Evolutionary conservation across 1,139 yeast genomes (phyloP).

Genomic region (Pichia sp.): DNA sequence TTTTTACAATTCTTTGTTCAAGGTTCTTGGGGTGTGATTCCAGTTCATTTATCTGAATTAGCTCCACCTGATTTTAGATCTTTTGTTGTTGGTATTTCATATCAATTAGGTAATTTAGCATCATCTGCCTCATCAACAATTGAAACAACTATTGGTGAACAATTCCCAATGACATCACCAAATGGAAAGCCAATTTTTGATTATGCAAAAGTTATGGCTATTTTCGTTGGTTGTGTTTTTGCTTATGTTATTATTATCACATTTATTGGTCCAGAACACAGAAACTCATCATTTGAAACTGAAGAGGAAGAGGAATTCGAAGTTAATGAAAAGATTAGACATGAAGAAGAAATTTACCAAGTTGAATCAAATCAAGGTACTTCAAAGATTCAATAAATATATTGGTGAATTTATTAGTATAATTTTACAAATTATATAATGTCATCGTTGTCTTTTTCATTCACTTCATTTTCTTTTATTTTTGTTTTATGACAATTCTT

Average conservation of each 20-base stretch:
- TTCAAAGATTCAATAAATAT: not conserved
- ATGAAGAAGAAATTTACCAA: constrained; percentile 11
- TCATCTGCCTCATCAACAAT: constrained; percentile 82
- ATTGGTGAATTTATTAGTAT: too few relatives aligned
- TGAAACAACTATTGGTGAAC: constrained; percentile 67
- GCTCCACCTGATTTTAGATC: constrained; percentile 75
- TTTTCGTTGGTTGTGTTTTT: constrained; percentile 74
- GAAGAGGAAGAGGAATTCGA: constrained; percentile 19
- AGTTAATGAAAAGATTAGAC: constrained; percentile 15
- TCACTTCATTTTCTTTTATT: too few relatives aligned
- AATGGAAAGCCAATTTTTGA: constrained; percentile 36
- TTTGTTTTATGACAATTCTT: too few relatives aligned
- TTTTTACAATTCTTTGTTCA: constrained; percentile 77
- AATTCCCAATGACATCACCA: constrained; percentile 45
- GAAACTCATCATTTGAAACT: constrained; percentile 26
- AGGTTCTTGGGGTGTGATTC: constrained; percentile 87
- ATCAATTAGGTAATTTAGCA: constrained; percentile 79
- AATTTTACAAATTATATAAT: too few relatives aligned
- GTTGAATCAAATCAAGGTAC: constrained; percentile 9
- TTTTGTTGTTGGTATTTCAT: constrained; percentile 67
- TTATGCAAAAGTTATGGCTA: constrained; percentile 71
- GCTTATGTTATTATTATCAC: constrained; percentile 53
- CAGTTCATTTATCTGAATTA: constrained; percentile 69
- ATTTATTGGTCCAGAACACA: constrained; percentile 71
- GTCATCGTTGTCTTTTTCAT: too few relatives aligned